Conservation (phyloP, 1,284 basidiomycete species). For the Taiwanofungus camphoratus region DNA sequence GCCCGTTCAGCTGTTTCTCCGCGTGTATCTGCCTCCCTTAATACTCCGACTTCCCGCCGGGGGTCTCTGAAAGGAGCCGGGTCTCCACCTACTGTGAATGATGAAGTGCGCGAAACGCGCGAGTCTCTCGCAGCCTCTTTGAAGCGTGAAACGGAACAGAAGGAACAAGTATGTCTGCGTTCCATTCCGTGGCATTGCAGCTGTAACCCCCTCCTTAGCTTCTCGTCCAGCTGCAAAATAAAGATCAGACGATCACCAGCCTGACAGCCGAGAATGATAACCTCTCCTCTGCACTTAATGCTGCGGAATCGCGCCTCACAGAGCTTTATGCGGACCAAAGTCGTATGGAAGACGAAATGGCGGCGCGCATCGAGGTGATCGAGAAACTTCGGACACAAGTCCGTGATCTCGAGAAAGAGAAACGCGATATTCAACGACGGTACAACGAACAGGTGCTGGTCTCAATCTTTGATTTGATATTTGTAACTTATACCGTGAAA, state of each 20-base stretch:
- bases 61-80: slow-evolving; percentile 41
- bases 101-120: slow-evolving; percentile 30
- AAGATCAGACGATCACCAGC: slow-evolving; percentile 59
- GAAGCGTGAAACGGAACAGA: slow-evolving; percentile 71
- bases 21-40: slow-evolving; percentile 28
- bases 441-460: slow-evolving; percentile 72
- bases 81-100: slow-evolving; percentile 29
- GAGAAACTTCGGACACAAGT: slow-evolving; percentile 74
- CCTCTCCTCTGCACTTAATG: slow-evolving; percentile 54
- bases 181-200: slow-evolving; percentile 5
- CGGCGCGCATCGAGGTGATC: slow-evolving; percentile 68
- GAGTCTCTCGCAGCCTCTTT: slow-evolving; percentile 56
- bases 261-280: slow-evolving; percentile 60
- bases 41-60: slow-evolving; percentile 40
- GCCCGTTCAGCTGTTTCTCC: slow-evolving; percentile 33
- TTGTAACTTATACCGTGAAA: slow-evolving; percentile 25
- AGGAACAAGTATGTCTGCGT: slow-evolving; percentile 56
- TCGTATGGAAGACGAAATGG: slow-evolving; percentile 71
- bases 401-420: slow-evolving; percentile 78
- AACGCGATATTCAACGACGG: slow-evolving; percentile 67
- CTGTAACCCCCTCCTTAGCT: slow-evolving; percentile 40
- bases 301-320: slow-evolving; percentile 61
- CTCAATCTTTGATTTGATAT: background rate
- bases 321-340: slow-evolving; percentile 77
- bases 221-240: slow-evolving; percentile 68